Conservation (phyloP, 225 moss, liverwort and hornwort genomes). For the Thuidium tamariscinum region DNA sequence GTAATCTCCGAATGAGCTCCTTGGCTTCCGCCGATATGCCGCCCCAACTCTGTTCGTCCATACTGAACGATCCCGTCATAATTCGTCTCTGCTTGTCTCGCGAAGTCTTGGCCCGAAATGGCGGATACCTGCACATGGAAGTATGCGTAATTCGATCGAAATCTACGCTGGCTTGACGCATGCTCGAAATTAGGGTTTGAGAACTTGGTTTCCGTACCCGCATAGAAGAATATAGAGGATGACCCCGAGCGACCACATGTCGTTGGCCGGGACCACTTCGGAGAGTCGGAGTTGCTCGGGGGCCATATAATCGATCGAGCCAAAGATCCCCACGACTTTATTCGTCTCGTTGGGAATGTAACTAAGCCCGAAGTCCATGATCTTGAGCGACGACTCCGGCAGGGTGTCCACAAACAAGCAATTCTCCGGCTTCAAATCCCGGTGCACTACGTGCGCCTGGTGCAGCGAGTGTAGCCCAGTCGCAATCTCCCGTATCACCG, state of each 20-base stretch:
- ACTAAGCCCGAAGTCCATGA: constrained; percentile 64
- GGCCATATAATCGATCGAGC: constrained; percentile 83
- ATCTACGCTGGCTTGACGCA: background rate
- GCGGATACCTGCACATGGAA: constrained; percentile 51
- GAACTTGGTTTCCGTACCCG: constrained; percentile 22
- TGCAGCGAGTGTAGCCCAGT: constrained; percentile 29
- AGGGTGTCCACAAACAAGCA: constrained; percentile 13
- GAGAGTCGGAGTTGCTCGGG: constrained; percentile 58
- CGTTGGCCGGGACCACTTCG: constrained; percentile 37
- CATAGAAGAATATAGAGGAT: constrained; percentile 85
- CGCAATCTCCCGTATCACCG: constrained; percentile 43
- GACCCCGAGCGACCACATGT: constrained; percentile 90
- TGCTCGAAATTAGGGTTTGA: background rate
- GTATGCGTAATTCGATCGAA: background rate
- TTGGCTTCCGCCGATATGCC: constrained; percentile 60
- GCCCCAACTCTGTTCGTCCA: constrained; percentile 65
- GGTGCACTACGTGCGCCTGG: constrained; percentile 47
- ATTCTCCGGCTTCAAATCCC: constrained; percentile 57
- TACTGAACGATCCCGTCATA: constrained; percentile 35
- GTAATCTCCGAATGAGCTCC: constrained; percentile 46
- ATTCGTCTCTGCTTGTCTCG: constrained; percentile 76
- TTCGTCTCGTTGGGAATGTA: constrained; percentile 51
- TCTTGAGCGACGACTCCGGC: constrained; percentile 33
- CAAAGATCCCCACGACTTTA: constrained; percentile 69
- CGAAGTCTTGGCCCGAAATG: constrained; percentile 58